Evolutionary conservation across 202 grass and related monocot species (phyloP).

Genomic region (Sporobolus alterniflorus): DNA sequence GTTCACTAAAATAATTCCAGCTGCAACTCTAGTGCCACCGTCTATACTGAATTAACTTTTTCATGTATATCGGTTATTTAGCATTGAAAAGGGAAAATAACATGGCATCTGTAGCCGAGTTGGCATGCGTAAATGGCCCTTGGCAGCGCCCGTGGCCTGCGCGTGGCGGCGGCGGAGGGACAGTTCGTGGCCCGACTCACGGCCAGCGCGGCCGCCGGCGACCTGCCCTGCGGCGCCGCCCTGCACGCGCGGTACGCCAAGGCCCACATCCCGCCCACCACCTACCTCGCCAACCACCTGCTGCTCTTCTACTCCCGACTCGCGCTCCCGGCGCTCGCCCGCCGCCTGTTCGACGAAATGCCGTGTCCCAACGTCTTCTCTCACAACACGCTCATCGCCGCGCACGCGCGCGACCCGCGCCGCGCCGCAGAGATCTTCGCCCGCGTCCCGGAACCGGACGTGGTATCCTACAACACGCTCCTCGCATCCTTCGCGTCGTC

Average conservation of each 20-base stretch:
- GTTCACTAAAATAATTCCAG: no score
- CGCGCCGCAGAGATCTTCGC: neutral
- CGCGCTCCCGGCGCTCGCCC: neutral
- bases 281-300: conserved; percentile 15
- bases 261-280: neutral
- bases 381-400: conserved; percentile 11
- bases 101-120: no score
- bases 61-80: no score
- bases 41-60: no score
- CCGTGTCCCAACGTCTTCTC: conserved; percentile 5
- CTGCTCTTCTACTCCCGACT: neutral
- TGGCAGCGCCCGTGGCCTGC: neutral
- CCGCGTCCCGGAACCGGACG: neutral
- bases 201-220: neutral
- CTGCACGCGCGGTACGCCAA: conserved; percentile 8
- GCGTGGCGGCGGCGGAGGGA: neutral
- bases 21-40: no score
- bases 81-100: no score
- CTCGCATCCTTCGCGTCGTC: neutral
- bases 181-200: neutral
- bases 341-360: conserved; percentile 26
- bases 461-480: conserved; percentile 32
- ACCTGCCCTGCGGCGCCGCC: conserved; percentile 3
- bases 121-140: neutral
- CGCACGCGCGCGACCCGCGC: neutral